phyloP scores from a whole-genome alignment of 140 eudicot species.

The Senecio squalidus region DNA sequence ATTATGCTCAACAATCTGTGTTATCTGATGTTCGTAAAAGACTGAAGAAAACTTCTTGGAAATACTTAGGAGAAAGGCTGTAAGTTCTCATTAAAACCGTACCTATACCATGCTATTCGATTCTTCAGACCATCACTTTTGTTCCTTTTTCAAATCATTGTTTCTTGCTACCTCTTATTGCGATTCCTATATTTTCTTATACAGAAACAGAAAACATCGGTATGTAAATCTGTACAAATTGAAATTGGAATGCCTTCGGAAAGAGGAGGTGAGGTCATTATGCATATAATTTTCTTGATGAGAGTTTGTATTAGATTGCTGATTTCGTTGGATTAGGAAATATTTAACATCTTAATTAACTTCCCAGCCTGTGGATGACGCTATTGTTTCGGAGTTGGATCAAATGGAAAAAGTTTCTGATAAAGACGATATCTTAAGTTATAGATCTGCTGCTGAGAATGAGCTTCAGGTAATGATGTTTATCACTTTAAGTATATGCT shows the following conservation, averaged over 20 bases:
- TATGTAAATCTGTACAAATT: conserved; percentile 81
- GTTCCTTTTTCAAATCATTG: conserved; percentile 1
- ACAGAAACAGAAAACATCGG: conserved; percentile 64
- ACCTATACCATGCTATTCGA: conserved; percentile 1
- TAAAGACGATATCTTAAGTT: conserved; percentile 72
- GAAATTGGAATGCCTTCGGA: conserved; percentile 74
- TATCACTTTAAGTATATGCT: background rate
- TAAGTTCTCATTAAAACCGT: conserved; percentile 36
- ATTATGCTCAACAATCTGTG: conserved; percentile 83
- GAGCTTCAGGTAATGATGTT: conserved; percentile 67
- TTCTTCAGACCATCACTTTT: too few relatives aligned
- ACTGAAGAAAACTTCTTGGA: conserved; percentile 83
- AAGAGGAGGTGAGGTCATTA: conserved; percentile 65
- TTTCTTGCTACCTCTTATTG: conserved; percentile 6
- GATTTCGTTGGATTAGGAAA: background rate
- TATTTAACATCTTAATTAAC: conserved; percentile 18
- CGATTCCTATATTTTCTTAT: conserved; percentile 8
- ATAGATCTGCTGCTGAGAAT: conserved; percentile 77
- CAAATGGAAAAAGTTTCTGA: conserved; percentile 83
- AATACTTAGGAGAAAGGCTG: conserved; percentile 84
- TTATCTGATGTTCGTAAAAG: conserved; percentile 78
- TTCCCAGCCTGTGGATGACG: conserved; percentile 62
- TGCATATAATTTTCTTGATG: background rate
- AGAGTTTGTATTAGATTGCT: background rate
- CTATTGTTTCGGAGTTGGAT: conserved; percentile 62